phyloP scores from a whole-genome alignment of 1,284 basidiomycete species.

The Schizopora paradoxa region DNA sequence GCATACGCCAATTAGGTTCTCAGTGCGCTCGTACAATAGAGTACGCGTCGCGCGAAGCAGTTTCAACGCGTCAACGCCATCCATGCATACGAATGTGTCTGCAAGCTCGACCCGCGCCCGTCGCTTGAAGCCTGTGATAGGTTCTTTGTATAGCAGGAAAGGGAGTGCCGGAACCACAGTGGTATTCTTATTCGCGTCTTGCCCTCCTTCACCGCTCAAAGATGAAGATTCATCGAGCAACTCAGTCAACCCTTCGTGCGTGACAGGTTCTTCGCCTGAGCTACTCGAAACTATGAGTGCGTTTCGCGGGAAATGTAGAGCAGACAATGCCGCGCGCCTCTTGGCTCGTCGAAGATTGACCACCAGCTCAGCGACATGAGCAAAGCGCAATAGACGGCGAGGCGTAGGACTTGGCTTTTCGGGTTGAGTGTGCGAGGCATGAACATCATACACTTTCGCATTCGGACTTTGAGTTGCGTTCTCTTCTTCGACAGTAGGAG shows the following conservation, averaged over 20 bases:
- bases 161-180: slow-evolving; percentile 7
- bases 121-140: no score
- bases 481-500: no score
- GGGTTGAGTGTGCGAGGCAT: no score
- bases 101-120: slow-evolving; percentile 34
- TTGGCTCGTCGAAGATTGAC: slow-evolving; percentile 41
- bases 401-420: no score
- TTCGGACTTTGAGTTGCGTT: no score
- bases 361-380: slow-evolving; percentile 46
- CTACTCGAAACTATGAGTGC: slow-evolving; percentile 37
- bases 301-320: no score
- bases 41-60: slow-evolving; percentile 52
- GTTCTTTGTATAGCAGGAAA: no score
- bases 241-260: slow-evolving; percentile 32
- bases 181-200: slow-evolving; percentile 35
- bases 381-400: no score
- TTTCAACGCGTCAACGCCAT: slow-evolving; percentile 55
- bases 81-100: slow-evolving; percentile 53
- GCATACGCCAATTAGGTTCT: slow-evolving; percentile 48
- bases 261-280: slow-evolving; percentile 47
- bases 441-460: no score
- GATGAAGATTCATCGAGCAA: slow-evolving; percentile 20
- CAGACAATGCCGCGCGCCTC: slow-evolving; percentile 22
- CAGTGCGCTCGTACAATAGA: slow-evolving; percentile 44
- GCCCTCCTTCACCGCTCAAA: slow-evolving; percentile 31